Conservation (phyloP, 192 early-diverging fungal species). For the Dissophora ornata region DNA sequence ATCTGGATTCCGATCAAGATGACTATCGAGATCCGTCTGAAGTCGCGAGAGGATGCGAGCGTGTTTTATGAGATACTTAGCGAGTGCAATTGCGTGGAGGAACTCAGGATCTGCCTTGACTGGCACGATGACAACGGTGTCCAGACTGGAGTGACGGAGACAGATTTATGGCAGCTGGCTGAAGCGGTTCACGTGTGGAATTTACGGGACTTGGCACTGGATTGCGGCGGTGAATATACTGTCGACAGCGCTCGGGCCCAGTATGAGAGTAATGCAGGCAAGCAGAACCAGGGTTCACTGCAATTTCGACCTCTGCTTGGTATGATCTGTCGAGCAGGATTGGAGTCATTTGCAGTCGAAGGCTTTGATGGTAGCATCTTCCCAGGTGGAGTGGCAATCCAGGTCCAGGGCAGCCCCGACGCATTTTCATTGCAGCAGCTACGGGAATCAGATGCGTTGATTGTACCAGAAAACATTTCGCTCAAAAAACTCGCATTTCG, state of each 20-base stretch:
- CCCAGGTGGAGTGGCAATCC: neutral
- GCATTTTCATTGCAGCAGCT: constrained; percentile 15
- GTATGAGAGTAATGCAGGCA: neutral
- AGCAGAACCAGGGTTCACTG: neutral
- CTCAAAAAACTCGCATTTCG: constrained; percentile 7
- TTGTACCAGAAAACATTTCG: constrained; percentile 13
- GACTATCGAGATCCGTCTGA: constrained; percentile 15
- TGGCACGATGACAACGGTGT: constrained; percentile 9
- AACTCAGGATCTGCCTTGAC: constrained; percentile 16
- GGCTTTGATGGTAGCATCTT: constrained; percentile 22
- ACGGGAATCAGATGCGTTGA: neutral
- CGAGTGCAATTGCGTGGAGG: constrained; percentile 14
- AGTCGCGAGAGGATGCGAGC: constrained; percentile 6
- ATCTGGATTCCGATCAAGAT: constrained; percentile 23
- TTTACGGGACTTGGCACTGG: constrained; percentile 19
- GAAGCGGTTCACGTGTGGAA: constrained; percentile 9
- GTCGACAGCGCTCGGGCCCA: neutral
- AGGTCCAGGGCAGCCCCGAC: neutral
- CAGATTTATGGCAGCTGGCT: constrained; percentile 36
- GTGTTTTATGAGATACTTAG: constrained; percentile 21
- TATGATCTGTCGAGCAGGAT: constrained; percentile 23
- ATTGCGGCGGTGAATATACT: constrained; percentile 18
- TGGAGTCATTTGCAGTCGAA: constrained; percentile 27
- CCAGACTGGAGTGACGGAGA: constrained; percentile 12
- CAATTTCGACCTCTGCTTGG: constrained; percentile 27